A percentile compares a stretch with the other conserved stretches of the same genome.
Conservation (phyloP, 2,329 filamentous ascomycete genomes). For the Neocucurbitaria cava region DNA sequence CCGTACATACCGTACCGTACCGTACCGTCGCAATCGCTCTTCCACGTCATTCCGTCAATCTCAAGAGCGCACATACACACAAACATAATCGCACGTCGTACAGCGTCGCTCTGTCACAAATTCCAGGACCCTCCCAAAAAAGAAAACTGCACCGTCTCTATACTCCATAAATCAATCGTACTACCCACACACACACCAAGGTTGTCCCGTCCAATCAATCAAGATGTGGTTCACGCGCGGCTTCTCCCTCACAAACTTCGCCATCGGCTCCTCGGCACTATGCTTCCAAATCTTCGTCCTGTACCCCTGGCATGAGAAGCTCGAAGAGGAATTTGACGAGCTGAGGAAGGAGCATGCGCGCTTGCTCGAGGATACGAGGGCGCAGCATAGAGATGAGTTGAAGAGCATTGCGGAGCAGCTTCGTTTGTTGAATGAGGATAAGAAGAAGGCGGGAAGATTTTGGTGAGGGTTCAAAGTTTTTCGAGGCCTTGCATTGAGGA, state of each 20-base stretch:
- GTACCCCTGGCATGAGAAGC: slow-evolving; percentile 73
- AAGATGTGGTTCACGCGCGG: slow-evolving; percentile 57
- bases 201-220: too few species aligned
- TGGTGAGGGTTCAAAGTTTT: slow-evolving; percentile 2
- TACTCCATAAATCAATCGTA: too few species aligned
- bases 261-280: slow-evolving; percentile 69
- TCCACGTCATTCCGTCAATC: too few species aligned
- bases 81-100: too few species aligned
- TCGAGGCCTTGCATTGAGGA: not conserved
- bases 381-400: slow-evolving; percentile 27
- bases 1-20: too few species aligned
- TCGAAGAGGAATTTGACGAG: slow-evolving; percentile 67
- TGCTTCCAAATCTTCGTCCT: slow-evolving; percentile 73
- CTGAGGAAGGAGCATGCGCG: slow-evolving; percentile 64
- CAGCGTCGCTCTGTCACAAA: too few species aligned
- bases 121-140: too few species aligned
- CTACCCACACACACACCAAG: too few species aligned
- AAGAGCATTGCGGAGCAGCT: slow-evolving; percentile 30
- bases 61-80: too few species aligned
- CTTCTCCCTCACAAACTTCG: slow-evolving; percentile 70
- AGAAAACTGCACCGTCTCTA: too few species aligned
- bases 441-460: slow-evolving; percentile 9
- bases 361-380: slow-evolving; percentile 29
- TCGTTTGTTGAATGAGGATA: slow-evolving; percentile 20
- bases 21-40: too few species aligned